phyloP scores from a whole-genome alignment of 2,329 filamentous ascomycete genomes.

The Stachybotrys elegans region DNA sequence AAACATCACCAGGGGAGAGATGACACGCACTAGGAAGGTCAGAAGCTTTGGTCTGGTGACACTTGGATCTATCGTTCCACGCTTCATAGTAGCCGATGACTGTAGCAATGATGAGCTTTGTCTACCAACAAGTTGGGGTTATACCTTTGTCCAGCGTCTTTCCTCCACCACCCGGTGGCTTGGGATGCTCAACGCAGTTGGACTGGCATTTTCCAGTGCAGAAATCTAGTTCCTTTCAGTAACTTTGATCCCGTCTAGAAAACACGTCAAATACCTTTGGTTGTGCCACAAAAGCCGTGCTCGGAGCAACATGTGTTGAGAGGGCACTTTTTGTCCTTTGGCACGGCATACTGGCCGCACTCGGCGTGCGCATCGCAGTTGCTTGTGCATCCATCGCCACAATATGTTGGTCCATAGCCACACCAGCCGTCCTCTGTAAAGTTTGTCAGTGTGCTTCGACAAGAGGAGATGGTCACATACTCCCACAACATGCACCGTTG shows the following conservation, averaged over 20 bases:
- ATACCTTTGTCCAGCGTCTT: neutral
- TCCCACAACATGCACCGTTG: neutral
- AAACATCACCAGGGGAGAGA: neutral
- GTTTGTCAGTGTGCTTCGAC: neutral
- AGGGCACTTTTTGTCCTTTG: neutral
- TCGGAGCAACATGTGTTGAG: neutral
- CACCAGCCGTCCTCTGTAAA: neutral
- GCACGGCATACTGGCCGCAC: neutral
- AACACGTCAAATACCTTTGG: neutral
- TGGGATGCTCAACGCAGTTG: neutral
- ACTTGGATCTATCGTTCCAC: neutral
- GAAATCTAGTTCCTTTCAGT: neutral
- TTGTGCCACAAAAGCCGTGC: neutral
- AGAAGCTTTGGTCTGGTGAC: neutral
- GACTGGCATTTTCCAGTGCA: neutral
- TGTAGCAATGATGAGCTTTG: neutral
- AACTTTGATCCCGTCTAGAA: neutral
- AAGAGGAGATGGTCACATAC: neutral
- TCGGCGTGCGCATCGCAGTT: slow-evolving; percentile 23
- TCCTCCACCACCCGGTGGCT: neutral
- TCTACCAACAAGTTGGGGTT: neutral
- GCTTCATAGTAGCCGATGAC: neutral
- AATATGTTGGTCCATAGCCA: neutral
- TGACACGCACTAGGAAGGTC: neutral
- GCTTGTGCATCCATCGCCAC: slow-evolving; percentile 13